Evolutionary conservation across 768 basidiomycete species (phyloP).

Genomic region (Ephemerocybe angulata): DNA sequence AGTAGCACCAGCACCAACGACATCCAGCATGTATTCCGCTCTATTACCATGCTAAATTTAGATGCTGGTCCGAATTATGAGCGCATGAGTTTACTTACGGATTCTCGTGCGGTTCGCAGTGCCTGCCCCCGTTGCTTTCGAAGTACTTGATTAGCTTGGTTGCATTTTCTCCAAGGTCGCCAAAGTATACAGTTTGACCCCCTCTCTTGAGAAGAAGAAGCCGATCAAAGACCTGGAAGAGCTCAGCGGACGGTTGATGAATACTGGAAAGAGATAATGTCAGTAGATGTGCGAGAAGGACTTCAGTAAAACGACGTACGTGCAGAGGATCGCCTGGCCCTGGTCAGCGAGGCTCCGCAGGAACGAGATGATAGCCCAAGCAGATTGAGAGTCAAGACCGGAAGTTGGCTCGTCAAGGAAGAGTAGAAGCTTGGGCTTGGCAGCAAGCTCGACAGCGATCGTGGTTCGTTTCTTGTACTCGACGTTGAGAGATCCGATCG

Average conservation of each 20-base stretch:
- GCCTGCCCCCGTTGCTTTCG: slow-evolving; percentile 60
- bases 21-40: slow-evolving; percentile 65
- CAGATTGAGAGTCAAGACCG: slow-evolving; percentile 83
- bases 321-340: slow-evolving; percentile 89
- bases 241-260: slow-evolving; percentile 68
- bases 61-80: neutral
- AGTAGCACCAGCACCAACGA: slow-evolving; percentile 72
- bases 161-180: slow-evolving; percentile 63
- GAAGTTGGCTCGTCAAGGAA: slow-evolving; percentile 92
- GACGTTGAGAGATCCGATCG: slow-evolving; percentile 61
- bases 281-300: neutral
- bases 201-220: slow-evolving; percentile 74
- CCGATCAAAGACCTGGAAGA: slow-evolving; percentile 75
- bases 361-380: slow-evolving; percentile 80
- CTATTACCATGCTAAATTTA: slow-evolving; percentile 22
- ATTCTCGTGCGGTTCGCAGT: slow-evolving; percentile 65
- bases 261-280: slow-evolving; percentile 28
- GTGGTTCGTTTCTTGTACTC: slow-evolving; percentile 81
- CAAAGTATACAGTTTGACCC: slow-evolving; percentile 75
- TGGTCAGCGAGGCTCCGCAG: slow-evolving; percentile 70
- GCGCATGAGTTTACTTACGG: slow-evolving; percentile 42
- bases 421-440: slow-evolving; percentile 80
- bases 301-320: slow-evolving; percentile 37
- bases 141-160: slow-evolving; percentile 70
- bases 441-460: slow-evolving; percentile 85